Evolutionary conservation across 2,329 filamentous ascomycete genomes (phyloP), one percentile per base, ranked within the genome.

Genomic region (Boeremia lycopersici): DNA sequence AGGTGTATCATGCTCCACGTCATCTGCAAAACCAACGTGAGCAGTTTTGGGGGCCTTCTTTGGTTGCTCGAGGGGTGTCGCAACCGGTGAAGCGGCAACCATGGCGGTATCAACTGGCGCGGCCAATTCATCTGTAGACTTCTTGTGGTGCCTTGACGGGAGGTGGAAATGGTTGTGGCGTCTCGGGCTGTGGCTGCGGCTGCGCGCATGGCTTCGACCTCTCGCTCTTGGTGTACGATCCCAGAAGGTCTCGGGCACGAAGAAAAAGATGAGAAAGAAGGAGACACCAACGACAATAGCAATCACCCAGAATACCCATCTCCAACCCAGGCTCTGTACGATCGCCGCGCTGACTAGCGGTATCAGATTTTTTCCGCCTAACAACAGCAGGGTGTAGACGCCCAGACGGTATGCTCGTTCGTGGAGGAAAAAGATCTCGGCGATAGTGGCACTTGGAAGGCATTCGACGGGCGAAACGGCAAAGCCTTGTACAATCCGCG

Each of bases 161-260:
- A 70, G 38, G 12, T 64, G 70, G 35, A 73, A 68, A 46, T 57
- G 74, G 59, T 61, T 64, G 61, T 61, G 60, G 43, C 48, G 75
- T 47, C 64, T 71, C 26, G 63, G 61, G 48, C 69, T 72, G 33
- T 65, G 61, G 12, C 60, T 63, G 26, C 59, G 61, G 45, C 60
- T 71, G 57, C 56, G 78, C 77, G 58, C 62, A 48, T 58, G 69
- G 58, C 54, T 76, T 76, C 68, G 53, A 44, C 52, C 60, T 40
- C 77, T 72, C 29, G 82, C 78, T 28, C 78, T 76, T 8, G 93
- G 92, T 2, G 89, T 88, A 42, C 93, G 83, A 73, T 97, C 92
- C 93, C 93, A 98, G 63, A 96, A 97, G 0, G 92, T 96, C 76
- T 98, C 93, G 0, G 93, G 93, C 0, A 96, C 90, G 65, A 96